Base-by-base conservation (phyloP, 805 yeast genomes). In the Saturnispora hagleri region DNA sequence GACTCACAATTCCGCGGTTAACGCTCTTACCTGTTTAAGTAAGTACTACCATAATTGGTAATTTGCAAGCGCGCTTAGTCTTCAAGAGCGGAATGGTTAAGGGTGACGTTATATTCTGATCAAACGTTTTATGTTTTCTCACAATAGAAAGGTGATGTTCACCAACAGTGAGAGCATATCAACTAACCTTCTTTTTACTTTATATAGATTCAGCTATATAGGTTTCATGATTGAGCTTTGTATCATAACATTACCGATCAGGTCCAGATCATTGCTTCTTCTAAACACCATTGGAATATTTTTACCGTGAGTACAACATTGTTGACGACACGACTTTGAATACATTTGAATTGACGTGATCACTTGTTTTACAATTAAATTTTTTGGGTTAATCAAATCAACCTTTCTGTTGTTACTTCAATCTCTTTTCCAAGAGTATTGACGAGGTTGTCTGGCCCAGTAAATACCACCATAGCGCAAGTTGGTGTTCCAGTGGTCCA, bases 401-500 rank as follows among this genome's bases (percentile, higher is more conserved):
- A 5, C 8, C 8, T 2, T 38, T 38, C 7, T 9, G n/a, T 38
- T n/a, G 7, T 7, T 42, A 20, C 5, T 26, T 54, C 60, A 78
- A 57, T 76, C 82, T 58, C 82, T 68, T 62, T 77, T 78, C 82
- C 82, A 78, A 57, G 79, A 68, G n/a, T 73, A 71, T 57, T 75
- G 77, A 38, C 61, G 57, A 36, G 72, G 73, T 60, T 77, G 76
- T 62, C 75, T 71, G 12, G 82, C 77, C 55, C 72, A 73, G 63
- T 80, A 81, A 49, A 82, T 79, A 36, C 86, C 86, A n/a, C 86
- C 86, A 38, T 80, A 77, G 24, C 76, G 77, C 38, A 76, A 64
- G 54, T 70, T 69, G 24, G 86, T 80, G 59, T 79, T 81, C 87
- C 87, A 82, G 53, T 80, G 86, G 60, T 82, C 87, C 52, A 82